Base-by-base conservation (phyloP, 2,329 filamentous ascomycete species). In the Alternaria sp. region DNA sequence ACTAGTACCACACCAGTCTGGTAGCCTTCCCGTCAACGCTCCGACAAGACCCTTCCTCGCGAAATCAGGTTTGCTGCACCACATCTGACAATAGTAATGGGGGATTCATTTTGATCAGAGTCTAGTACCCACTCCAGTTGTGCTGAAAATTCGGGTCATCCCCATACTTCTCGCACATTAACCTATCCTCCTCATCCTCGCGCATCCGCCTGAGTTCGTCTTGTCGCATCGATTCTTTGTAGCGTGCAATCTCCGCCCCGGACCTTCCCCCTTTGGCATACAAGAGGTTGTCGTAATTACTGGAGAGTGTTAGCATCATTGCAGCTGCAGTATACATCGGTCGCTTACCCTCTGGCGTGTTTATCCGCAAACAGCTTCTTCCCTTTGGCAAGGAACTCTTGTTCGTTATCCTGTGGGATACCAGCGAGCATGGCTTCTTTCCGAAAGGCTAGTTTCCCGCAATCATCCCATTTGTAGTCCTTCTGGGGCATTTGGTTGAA, bases 21-120 rank as follows among this genome's bases (percentile, higher is more conserved):
- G 36, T 40, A 40, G n/a, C n/a, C 8, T 3, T 5, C 9, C 3
- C 36, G 36, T 40, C n/a, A 40, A 40, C 2, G 36, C 5, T 3
- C 36, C 36, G 36, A 3, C 0, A 3, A 40, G 2, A 17, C 36
- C 0, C 36, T 40, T 10, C 2, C 1, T n/a, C 15, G 0, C 32
- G 1, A 40, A 40, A 40, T n/a, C 32, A n/a, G 15, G 15, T 5
- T 23, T 23, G 21, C 21, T 21, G 21, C 21, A n/a, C n/a, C n/a
- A n/a, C n/a, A n/a, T n/a, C n/a, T n/a, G n/a, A n/a, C n/a, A n/a
- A n/a, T n/a, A n/a, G n/a, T n/a, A n/a, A n/a, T n/a, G n/a, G n/a
- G n/a, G n/a, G n/a, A n/a, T n/a, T n/a, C n/a, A n/a, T n/a, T n/a
- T n/a, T n/a, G n/a, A n/a, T n/a, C n/a, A n/a, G n/a, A n/a, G n/a